Evolutionary conservation across 345 rosid species (phyloP).

Genomic region (Pistacia atlantica): DNA sequence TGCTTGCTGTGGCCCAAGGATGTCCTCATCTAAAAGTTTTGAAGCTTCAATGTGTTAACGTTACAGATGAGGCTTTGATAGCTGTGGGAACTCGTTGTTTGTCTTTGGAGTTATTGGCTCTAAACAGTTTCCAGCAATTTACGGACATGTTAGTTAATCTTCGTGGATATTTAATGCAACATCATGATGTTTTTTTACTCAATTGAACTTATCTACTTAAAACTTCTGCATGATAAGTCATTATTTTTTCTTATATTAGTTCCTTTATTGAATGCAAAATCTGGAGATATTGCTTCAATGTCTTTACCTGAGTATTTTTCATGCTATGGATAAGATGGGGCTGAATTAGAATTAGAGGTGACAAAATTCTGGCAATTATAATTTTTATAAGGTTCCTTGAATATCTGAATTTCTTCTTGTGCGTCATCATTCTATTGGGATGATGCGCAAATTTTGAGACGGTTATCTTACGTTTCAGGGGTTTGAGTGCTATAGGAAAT

Average conservation of each 20-base stretch:
- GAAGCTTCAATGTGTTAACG: conserved; percentile 78
- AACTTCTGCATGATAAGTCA: not conserved
- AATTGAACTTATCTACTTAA: not conserved
- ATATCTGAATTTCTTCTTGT: not conserved
- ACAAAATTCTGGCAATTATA: not conserved
- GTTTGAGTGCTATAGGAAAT: conserved; percentile 65
- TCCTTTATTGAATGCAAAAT: not conserved
- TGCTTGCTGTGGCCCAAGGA: conserved; percentile 75
- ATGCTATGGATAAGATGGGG: not conserved
- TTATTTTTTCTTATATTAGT: not conserved
- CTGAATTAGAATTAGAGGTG: not conserved
- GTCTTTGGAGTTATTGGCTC: conserved; percentile 74
- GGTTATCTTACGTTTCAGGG: conserved; percentile 56
- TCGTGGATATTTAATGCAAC: not conserved
- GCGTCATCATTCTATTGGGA: conserved; percentile 2
- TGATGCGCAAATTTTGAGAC: conserved; percentile 19
- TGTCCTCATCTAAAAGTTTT: conserved; percentile 63
- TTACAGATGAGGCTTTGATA: conserved; percentile 70
- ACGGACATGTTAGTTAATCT: conserved; percentile 68
- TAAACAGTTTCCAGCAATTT: conserved; percentile 73
- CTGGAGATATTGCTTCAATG: not conserved
- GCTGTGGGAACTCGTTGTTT: conserved; percentile 63
- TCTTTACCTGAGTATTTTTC: conserved; percentile 2
- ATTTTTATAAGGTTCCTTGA: not conserved
- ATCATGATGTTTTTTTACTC: not conserved